Percentiles rank a stretch among this genome's conserved stretches.
Conservation (phyloP, 768 basidiomycete species). For the Suillus plorans region DNA sequence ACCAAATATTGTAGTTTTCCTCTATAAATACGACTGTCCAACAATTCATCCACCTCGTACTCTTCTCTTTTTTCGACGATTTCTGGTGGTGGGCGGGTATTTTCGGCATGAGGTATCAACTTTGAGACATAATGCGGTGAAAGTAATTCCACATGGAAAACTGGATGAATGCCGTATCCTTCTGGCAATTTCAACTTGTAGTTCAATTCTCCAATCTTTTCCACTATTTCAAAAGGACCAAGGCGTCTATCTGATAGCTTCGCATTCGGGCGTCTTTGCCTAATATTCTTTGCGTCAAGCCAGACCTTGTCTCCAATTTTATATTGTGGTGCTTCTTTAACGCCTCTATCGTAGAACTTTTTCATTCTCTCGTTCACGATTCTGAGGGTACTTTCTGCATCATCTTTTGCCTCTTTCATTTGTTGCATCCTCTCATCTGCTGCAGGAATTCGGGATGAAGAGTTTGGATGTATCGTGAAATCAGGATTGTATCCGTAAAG, state of each 20-base stretch:
- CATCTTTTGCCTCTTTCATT: constrained; percentile 16
- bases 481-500: background rate
- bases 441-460: background rate
- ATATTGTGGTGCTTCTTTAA: constrained; percentile 10
- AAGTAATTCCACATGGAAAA: too few relatives aligned
- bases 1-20: too few relatives aligned
- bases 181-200: background rate
- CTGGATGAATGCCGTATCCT: too few relatives aligned
- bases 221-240: background rate
- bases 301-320: constrained; percentile 24
- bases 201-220: background rate
- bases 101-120: too few relatives aligned
- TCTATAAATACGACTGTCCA: too few relatives aligned
- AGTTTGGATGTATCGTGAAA: background rate
- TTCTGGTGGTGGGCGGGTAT: too few relatives aligned
- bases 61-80: too few relatives aligned
- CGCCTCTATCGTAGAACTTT: constrained; percentile 14
- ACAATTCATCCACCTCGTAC: too few relatives aligned
- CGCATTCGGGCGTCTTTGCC: background rate
- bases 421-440: constrained; percentile 13
- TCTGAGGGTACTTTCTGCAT: background rate
- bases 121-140: too few relatives aligned
- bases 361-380: constrained; percentile 27
- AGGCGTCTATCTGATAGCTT: background rate
- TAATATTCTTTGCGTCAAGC: constrained; percentile 21